A percentile compares a stretch with the other conserved stretches of the same genome.
Conservation (phyloP, 129 eudicot species). For the Arctium lappa region DNA sequence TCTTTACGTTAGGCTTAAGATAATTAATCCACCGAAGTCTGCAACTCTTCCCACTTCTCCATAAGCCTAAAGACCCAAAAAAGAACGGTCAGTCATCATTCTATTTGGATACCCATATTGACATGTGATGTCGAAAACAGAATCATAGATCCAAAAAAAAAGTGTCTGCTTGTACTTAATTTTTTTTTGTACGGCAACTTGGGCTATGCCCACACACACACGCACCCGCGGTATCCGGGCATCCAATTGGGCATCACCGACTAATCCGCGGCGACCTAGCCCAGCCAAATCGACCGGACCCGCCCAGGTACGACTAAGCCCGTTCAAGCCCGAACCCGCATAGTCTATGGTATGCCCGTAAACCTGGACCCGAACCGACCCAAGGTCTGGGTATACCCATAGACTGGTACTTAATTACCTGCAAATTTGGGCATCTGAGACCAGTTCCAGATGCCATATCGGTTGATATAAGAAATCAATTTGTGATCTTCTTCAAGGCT, state of each 20-base stretch:
- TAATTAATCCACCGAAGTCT: slow-evolving; percentile 47
- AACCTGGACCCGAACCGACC: too few species aligned
- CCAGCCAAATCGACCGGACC: too few species aligned
- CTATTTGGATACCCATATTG: neutral
- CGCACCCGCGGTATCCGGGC: too few species aligned
- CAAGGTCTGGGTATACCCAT: too few species aligned
- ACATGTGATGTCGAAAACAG: neutral
- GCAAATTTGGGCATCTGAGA: slow-evolving; percentile 35
- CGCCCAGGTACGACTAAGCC: too few species aligned
- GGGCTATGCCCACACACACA: too few species aligned
- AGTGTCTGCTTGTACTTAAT: neutral
- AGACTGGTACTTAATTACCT: slow-evolving; percentile 5
- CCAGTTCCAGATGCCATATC: slow-evolving; percentile 40
- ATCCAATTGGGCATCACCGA: too few species aligned
- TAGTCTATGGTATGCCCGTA: too few species aligned
- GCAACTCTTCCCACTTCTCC: slow-evolving; percentile 47
- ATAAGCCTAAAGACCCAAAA: slow-evolving; percentile 20
- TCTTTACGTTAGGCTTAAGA: slow-evolving; percentile 28
- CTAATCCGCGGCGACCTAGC: too few species aligned
- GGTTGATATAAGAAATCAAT: slow-evolving; percentile 28
- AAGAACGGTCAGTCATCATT: neutral
- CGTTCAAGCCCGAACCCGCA: too few species aligned
- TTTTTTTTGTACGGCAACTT: too few species aligned
- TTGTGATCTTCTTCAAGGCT: slow-evolving; percentile 38
- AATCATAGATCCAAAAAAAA: neutral